Base-by-base conservation (phyloP, 495 filamentous ascomycete genomes). In the Hypoxylon fragiforme region DNA sequence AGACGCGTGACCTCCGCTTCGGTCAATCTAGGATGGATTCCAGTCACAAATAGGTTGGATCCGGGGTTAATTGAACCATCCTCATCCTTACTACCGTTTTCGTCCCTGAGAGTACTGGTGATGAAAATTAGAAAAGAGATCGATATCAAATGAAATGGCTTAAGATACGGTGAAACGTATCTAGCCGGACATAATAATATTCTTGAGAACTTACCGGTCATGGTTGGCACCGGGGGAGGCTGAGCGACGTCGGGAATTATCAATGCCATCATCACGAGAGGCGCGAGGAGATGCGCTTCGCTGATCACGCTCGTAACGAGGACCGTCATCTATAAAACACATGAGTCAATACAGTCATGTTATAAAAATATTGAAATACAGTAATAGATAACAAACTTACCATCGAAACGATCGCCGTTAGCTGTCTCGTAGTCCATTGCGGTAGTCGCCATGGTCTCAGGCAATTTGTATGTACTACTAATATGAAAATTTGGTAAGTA, bases 11-110 rank as follows among this genome's bases (percentile, higher is more conserved):
- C 89, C 58, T 96, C 94, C 9, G 84, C 78, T 73, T 98, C 94
- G 37, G 86, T 86, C 56, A 98, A 84, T 72, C 90, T 89, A 32
- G 94, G 94, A 70, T 97, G 90, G 63, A 98, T 98, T 62, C 94
- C 94, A 63, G 95, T 98, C 50, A 98, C 94, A 70, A 98, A 98
- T 50, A 98, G 89, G 78, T 98, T 98, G 56, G 95, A 96, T 63
- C 94, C 94, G 49, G 91, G 85, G 73, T 97, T 98, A 61, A 84
- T 64, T 42, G 91, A 86, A 63, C 83, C 88, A 63, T 91, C 89
- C 22, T 88, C 88, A 36, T 89, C 85, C 43, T 68, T 77, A 44
- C 68, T 65, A 40, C 84, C 79, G 57, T 79, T 71, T 8, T 74
- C 69, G 49, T 78, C 78, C 57, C 81, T 83, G 53, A 74, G 73